Conservation (phyloP, 192 early-diverging fungal genomes). For the Coemansia sp. region DNA sequence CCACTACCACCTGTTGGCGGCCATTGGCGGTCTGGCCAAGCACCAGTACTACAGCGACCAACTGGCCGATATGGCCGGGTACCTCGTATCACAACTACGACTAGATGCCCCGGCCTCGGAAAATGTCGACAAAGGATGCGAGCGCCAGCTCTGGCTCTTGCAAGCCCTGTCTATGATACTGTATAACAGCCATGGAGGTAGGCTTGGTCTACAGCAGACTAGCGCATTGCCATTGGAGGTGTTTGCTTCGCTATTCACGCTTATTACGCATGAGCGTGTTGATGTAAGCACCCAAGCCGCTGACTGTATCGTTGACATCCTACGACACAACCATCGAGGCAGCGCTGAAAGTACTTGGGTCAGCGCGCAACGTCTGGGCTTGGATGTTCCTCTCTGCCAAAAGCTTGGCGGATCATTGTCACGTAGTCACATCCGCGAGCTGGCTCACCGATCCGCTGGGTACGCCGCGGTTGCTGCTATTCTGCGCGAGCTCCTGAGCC, state of each 20-base stretch:
- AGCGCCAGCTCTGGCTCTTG: conserved; percentile 22
- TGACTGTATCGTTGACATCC: conserved; percentile 42
- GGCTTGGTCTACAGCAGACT: neutral
- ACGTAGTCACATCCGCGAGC: conserved; percentile 1
- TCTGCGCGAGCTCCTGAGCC: conserved; percentile 18
- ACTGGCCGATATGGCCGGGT: conserved; percentile 41
- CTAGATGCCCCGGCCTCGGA: neutral
- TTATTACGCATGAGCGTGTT: conserved; percentile 17
- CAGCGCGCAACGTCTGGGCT: neutral
- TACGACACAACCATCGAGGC: conserved; percentile 11
- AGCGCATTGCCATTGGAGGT: conserved; percentile 17
- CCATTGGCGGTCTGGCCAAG: conserved; percentile 49
- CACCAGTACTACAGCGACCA: conserved; percentile 53
- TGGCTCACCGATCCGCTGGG: neutral
- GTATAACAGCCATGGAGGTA: neutral
- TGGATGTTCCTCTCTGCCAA: conserved; percentile 19
- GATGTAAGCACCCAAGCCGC: conserved; percentile 27
- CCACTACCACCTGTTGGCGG: conserved; percentile 45
- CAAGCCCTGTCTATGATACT: conserved; percentile 30
- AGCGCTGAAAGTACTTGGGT: neutral
- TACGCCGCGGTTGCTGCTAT: conserved; percentile 25
- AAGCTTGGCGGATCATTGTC: conserved; percentile 25
- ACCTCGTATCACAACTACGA: conserved; percentile 34
- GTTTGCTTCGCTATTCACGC: conserved; percentile 40
- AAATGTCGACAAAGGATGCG: neutral